Evolutionary conservation across 345 rosid genomes (phyloP).

Genomic region (Linum trigynum): DNA sequence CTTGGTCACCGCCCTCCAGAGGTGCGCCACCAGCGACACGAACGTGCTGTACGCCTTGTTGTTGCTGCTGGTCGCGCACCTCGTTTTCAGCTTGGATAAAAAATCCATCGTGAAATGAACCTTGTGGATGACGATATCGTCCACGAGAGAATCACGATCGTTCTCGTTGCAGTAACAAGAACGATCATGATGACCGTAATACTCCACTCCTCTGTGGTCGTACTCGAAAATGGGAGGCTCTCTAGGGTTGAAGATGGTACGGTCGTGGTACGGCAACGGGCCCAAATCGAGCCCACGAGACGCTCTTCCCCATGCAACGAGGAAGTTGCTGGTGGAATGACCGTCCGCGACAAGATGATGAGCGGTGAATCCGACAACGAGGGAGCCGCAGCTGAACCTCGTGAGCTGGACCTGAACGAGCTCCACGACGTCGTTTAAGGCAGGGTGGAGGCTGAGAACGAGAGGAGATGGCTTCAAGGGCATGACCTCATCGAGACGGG

Average conservation of each 20-base stretch:
- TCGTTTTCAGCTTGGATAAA: conserved; percentile 20
- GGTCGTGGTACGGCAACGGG: conserved; percentile 16
- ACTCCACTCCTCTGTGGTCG: conserved; percentile 23
- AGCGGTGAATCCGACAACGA: conserved; percentile 25
- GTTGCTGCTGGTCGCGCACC: neutral
- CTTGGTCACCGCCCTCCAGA: conserved; percentile 24
- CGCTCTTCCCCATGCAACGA: conserved; percentile 30
- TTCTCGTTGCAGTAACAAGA: neutral
- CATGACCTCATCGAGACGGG: conserved; percentile 14
- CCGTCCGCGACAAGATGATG: conserved; percentile 30
- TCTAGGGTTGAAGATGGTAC: conserved; percentile 17
- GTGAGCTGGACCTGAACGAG: conserved; percentile 27
- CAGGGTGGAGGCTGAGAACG: conserved; percentile 22
- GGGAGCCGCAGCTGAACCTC: conserved; percentile 27
- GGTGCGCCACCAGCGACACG: conserved; percentile 22
- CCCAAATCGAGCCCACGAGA: conserved; percentile 20
- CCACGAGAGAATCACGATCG: neutral
- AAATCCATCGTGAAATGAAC: conserved; percentile 26
- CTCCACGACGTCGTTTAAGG: conserved; percentile 25
- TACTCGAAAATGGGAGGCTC: conserved; percentile 17
- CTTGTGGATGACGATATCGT: conserved; percentile 19
- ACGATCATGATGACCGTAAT: neutral
- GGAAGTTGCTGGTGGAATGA: conserved; percentile 24
- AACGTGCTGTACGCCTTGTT: conserved; percentile 19
- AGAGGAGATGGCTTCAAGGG: conserved; percentile 21